These are phyloP conservation scores for Monilinia fructigena DNA, from an alignment of 2,329 filamentous ascomycete species.

Conservation along the genomic window DNA sequence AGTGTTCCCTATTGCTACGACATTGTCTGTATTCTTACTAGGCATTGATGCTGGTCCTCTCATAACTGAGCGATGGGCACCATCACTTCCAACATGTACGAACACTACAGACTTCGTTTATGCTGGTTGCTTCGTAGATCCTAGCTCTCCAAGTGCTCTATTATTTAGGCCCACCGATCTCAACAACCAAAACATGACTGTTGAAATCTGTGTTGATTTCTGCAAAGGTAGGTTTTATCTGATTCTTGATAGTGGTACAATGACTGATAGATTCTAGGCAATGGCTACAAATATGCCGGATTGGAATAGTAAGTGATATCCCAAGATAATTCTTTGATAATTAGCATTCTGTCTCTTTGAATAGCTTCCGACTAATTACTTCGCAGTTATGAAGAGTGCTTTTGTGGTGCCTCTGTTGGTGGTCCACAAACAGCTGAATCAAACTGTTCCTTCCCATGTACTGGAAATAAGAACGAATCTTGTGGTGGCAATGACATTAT, in stretches of 20 bases:
- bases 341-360: background rate
- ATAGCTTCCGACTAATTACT: background rate
- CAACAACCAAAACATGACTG: conserved; percentile 39
- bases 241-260: background rate
- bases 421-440: conserved; percentile 32
- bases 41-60: conserved; percentile 28
- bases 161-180: conserved; percentile 35
- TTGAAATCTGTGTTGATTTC: conserved; percentile 41
- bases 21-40: conserved; percentile 30
- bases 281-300: conserved; percentile 42
- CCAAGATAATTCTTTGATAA: background rate
- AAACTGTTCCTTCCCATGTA: conserved; percentile 35
- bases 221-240: conserved; percentile 39
- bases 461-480: conserved; percentile 31
- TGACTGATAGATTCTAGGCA: conserved; percentile 31
- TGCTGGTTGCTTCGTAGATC: conserved; percentile 41
- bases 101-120: conserved; percentile 41
- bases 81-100: conserved; percentile 33
- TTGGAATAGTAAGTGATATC: conserved; percentile 35
- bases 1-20: conserved; percentile 30
- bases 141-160: conserved; percentile 35
- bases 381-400: conserved; percentile 36
- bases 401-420: conserved; percentile 41
- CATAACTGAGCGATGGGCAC: conserved; percentile 27
- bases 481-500: conserved; percentile 36